Conservation (phyloP, 495 filamentous ascomycete genomes). For the Clavariopsis aquatica region DNA sequence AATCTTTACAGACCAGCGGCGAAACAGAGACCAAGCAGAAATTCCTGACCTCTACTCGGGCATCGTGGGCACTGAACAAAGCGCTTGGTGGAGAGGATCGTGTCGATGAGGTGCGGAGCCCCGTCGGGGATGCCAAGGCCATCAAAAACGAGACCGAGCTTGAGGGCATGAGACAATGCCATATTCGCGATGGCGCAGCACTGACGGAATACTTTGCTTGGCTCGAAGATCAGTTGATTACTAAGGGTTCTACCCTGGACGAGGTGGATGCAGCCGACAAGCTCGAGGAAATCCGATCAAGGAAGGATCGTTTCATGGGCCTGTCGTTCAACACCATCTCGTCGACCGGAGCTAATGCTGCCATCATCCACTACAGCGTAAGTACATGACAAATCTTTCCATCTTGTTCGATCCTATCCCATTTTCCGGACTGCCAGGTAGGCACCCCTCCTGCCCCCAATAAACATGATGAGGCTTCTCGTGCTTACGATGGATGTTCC, state of each 20-base stretch:
- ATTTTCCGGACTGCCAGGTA: too few relatives aligned
- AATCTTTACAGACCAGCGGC: conserved; percentile 37
- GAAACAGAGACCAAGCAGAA: conserved; percentile 55
- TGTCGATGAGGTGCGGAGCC: conserved; percentile 85
- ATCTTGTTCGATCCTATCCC: too few relatives aligned
- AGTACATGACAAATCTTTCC: too few relatives aligned
- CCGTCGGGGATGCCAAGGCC: conserved; percentile 92
- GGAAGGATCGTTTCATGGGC: conserved; percentile 82
- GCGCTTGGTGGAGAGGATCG: conserved; percentile 84
- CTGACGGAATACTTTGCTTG: conserved; percentile 93
- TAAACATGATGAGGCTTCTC: too few relatives aligned
- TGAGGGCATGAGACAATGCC: conserved; percentile 90
- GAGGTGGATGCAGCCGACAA: conserved; percentile 92
- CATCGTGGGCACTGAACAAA: conserved; percentile 90
- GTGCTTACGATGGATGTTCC: too few relatives aligned
- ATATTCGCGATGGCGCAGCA: conserved; percentile 92
- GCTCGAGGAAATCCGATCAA: conserved; percentile 77
- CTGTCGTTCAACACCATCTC: conserved; percentile 96
- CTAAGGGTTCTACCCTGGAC: conserved; percentile 72
- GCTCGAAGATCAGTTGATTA: conserved; percentile 84
- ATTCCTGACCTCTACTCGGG: conserved; percentile 83
- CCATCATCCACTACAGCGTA: conserved; percentile 98
- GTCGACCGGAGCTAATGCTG: conserved; percentile 90
- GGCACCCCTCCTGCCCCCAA: too few relatives aligned
- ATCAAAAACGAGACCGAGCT: conserved; percentile 92